These are phyloP conservation scores for Ceraceosorus bombacis DNA, from an alignment of 1,284 basidiomycete genomes.

Conservation along the genomic window DNA sequence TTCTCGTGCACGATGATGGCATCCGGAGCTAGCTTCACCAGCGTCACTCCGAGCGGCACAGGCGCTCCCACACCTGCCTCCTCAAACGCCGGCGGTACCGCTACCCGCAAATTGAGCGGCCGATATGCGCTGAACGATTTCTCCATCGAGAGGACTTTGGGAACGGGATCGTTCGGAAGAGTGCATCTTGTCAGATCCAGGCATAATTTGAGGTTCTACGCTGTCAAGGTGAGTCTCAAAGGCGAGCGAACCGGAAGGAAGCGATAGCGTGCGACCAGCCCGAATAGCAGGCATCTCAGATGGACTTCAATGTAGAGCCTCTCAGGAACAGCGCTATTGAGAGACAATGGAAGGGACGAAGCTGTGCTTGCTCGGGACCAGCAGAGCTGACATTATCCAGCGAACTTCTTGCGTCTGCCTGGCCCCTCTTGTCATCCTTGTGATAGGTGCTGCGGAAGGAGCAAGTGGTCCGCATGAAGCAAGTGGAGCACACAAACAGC, in stretches of 20 bases:
- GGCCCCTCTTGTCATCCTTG: no score
- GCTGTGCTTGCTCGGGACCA: no score
- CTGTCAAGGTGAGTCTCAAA: slow-evolving; percentile 30
- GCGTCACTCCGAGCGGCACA: no score
- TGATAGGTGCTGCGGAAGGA: slow-evolving; percentile 52
- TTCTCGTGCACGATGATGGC: no score
- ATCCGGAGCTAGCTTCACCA: no score
- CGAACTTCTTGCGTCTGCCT: no score
- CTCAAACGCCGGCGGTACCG: slow-evolving; percentile 2
- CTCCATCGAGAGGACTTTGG: slow-evolving; percentile 39
- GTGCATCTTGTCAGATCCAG: slow-evolving; percentile 42
- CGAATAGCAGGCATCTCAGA: not conserved
- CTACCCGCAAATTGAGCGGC: slow-evolving; percentile 34
- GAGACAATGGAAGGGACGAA: not conserved
- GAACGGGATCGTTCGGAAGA: slow-evolving; percentile 44
- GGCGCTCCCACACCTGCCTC: no score
- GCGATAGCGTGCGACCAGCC: not conserved
- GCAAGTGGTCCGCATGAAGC: slow-evolving; percentile 89
- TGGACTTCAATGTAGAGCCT: not conserved
- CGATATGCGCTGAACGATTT: slow-evolving; percentile 45
- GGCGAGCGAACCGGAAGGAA: not conserved
- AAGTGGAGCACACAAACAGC: slow-evolving; percentile 94
- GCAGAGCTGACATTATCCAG: no score
- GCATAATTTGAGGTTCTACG: slow-evolving; percentile 47
- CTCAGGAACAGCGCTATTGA: not conserved